These are phyloP conservation scores for Prunus fruticosa DNA, from an alignment of 306 rosid species.

Conservation along the genomic window DNA sequence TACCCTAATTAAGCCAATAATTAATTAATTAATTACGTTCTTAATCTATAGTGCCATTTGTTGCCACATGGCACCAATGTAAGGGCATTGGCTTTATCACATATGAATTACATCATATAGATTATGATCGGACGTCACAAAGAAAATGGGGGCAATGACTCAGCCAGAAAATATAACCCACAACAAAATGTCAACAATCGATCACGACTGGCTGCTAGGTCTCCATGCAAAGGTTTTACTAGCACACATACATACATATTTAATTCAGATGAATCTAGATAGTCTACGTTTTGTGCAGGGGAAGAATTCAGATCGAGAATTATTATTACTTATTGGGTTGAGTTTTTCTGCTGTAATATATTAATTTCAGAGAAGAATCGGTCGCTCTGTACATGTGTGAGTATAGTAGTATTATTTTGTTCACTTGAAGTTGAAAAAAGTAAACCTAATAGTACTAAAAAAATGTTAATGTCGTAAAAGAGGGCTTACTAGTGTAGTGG, in stretches of 20 bases:
- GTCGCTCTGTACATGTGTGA: too few species aligned
- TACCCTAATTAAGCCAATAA: neutral
- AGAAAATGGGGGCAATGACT: neutral
- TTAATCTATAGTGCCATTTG: neutral
- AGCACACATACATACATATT: neutral
- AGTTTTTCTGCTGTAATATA: too few species aligned
- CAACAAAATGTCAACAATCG: neutral
- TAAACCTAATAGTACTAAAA: too few species aligned
- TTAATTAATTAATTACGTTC: too few species aligned
- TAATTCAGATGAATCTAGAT: too few species aligned
- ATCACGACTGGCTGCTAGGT: neutral
- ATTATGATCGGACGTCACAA: neutral
- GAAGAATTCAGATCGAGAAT: neutral
- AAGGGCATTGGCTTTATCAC: neutral
- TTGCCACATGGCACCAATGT: neutral
- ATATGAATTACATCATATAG: neutral
- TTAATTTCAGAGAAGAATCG: too few species aligned
- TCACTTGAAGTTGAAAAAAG: too few species aligned
- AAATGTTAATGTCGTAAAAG: too few species aligned
- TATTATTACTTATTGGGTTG: too few species aligned
- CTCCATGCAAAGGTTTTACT: neutral
- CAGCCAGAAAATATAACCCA: neutral
- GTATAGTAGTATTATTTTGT: too few species aligned
- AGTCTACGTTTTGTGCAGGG: neutral
- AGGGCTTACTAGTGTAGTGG: fast-evolving